A percentile compares a stretch with the other conserved stretches of the same genome.
phyloP scores from a whole-genome alignment of 495 filamentous ascomycete genomes.

The Apiosordaria backusii region DNA sequence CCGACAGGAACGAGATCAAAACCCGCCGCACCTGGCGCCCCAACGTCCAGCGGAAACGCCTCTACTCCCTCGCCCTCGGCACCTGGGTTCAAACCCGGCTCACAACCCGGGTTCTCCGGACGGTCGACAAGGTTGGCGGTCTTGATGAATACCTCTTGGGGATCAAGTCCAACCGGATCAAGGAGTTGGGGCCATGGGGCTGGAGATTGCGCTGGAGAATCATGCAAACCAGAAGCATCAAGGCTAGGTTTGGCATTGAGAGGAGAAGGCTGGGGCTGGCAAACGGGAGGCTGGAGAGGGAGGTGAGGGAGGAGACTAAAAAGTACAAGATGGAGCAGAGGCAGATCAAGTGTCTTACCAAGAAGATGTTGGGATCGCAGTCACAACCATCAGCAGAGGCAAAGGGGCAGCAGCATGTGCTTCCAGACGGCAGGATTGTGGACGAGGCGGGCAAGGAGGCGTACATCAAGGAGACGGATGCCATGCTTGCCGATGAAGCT shows the following conservation, averaged over 20 bases:
- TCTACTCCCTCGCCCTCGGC: constrained; percentile 66
- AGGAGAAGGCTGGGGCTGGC: constrained; percentile 43
- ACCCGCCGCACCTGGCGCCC: constrained; percentile 83
- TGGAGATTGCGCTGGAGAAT: constrained; percentile 85
- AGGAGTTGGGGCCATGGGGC: constrained; percentile 79
- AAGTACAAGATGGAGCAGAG: constrained; percentile 37
- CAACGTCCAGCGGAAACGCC: constrained; percentile 74
- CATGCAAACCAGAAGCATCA: constrained; percentile 67
- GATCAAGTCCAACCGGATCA: constrained; percentile 65
- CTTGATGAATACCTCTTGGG: constrained; percentile 88
- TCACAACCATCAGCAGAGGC: not conserved
- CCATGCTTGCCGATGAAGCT: constrained; percentile 35
- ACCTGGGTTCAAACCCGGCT: constrained; percentile 68
- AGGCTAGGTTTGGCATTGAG: constrained; percentile 55
- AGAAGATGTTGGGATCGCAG: constrained; percentile 17
- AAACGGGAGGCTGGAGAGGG: constrained; percentile 11
- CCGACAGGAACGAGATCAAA: constrained; percentile 70
- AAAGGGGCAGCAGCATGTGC: not conserved
- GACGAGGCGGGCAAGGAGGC: constrained; percentile 13
- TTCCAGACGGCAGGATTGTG: not conserved
- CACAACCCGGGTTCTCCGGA: constrained; percentile 72
- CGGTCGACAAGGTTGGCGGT: constrained; percentile 81
- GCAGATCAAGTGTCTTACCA: constrained; percentile 24
- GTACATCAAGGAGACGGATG: constrained; percentile 38
- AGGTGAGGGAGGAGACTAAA: constrained; percentile 7